These are phyloP conservation scores for Mimosa bimucronata DNA, from an alignment of 306 rosid species.

Conservation along the genomic window DNA sequence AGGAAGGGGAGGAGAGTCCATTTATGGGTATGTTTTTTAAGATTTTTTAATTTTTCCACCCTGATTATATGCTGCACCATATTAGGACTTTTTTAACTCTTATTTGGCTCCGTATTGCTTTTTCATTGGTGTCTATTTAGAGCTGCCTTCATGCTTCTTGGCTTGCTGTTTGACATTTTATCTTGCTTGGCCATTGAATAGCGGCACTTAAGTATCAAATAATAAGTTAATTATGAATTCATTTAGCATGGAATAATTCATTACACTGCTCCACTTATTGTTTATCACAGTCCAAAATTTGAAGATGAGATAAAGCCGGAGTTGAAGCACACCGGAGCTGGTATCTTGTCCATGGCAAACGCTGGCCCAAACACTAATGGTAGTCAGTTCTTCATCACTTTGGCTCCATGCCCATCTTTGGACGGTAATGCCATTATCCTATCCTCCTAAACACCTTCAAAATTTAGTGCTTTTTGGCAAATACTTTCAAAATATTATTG, in stretches of 20 bases:
- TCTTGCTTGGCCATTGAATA: not conserved
- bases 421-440: conserved; percentile 65
- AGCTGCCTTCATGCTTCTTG: not conserved
- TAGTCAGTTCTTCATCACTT: conserved; percentile 93
- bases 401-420: conserved; percentile 92
- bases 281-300: conserved; percentile 65
- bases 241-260: conserved; percentile 9
- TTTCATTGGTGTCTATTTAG: not conserved
- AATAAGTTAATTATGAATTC: not conserved
- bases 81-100: not conserved
- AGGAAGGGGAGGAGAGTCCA: conserved; percentile 99
- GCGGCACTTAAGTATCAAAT: not conserved
- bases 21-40: conserved; percentile 71
- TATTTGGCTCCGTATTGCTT: not conserved
- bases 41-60: not conserved
- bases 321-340: conserved; percentile 99
- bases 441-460: not conserved
- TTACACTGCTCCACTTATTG: not conserved
- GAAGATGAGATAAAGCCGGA: conserved; percentile 90
- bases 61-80: not conserved
- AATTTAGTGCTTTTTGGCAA: not conserved
- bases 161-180: not conserved
- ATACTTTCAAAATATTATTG: conserved; percentile 1
- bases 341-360: conserved; percentile 97
- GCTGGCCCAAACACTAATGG: conserved; percentile 96